These are phyloP conservation scores for Schizonepeta tenuifolia DNA, from an alignment of 257 asterid genomes.

Conservation along the genomic window DNA sequence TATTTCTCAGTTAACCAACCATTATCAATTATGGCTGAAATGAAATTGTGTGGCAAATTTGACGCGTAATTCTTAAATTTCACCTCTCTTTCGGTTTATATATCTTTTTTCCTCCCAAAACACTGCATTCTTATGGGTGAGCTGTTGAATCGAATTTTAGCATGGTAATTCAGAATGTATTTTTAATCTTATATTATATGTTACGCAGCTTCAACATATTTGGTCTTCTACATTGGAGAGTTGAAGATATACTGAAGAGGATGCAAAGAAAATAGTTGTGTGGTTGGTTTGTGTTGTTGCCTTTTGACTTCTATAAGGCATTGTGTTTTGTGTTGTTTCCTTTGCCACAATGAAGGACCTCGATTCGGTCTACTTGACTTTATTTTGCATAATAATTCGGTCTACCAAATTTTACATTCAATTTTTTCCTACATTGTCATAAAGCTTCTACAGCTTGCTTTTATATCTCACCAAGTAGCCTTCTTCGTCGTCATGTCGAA, in stretches of 20 bases:
- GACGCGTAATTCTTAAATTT: too few relatives aligned
- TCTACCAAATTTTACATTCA: constrained; percentile 7
- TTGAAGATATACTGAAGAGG: constrained; percentile 79
- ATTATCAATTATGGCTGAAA: too few relatives aligned
- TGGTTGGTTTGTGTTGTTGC: constrained; percentile 77
- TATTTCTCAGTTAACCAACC: too few relatives aligned
- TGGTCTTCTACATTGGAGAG: constrained; percentile 49
- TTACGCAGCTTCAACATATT: constrained; percentile 24
- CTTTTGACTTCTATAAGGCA: too few relatives aligned
- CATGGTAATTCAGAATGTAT: constrained; percentile 53
- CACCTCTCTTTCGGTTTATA: too few relatives aligned
- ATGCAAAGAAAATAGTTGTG: constrained; percentile 72
- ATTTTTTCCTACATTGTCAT: background rate
- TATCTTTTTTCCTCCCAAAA: too few relatives aligned
- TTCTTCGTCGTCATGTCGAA: too few relatives aligned
- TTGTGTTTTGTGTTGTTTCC: constrained; percentile 28
- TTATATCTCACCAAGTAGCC: too few relatives aligned
- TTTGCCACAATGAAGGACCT: constrained; percentile 74
- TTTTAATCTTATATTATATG: too few relatives aligned
- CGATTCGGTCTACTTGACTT: constrained; percentile 96
- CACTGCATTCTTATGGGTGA: constrained; percentile 46
- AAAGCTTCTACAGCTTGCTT: too few relatives aligned
- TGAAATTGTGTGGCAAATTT: too few relatives aligned
- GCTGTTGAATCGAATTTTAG: constrained; percentile 80
- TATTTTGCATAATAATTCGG: too few relatives aligned